Percentiles rank a stretch among this genome's conserved stretches.
phyloP scores from a whole-genome alignment of 23 red algal species.

The Pyropia yezoensis region DNA sequence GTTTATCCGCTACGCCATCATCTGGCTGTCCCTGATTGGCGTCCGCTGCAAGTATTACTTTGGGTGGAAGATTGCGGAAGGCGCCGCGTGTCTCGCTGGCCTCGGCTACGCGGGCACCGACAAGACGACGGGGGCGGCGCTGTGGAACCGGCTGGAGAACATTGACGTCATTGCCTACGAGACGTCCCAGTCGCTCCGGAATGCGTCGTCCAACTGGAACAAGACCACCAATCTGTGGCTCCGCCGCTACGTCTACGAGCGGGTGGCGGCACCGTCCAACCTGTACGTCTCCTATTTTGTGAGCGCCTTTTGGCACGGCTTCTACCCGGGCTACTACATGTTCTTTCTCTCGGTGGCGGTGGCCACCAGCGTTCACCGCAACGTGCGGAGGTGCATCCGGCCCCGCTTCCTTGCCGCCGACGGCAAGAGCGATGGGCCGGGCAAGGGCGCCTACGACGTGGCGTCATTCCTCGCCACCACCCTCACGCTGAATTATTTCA shows the following conservation, averaged over 20 bases:
- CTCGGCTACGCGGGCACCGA: constrained; percentile 73
- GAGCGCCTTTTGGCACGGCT: constrained; percentile 97
- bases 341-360: constrained; percentile 88
- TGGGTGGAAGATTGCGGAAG: constrained; percentile 98
- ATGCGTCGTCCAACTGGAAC: constrained; percentile 87
- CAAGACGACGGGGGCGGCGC: constrained; percentile 35
- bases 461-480: constrained; percentile 36
- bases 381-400: constrained; percentile 58
- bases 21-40: constrained; percentile 67
- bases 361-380: constrained; percentile 66
- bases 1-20: constrained; percentile 39
- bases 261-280: constrained; percentile 56
- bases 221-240: constrained; percentile 97
- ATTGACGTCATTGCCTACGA: constrained; percentile 85
- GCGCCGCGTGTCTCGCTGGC: constrained; percentile 70
- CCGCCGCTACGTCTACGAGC: constrained; percentile 88
- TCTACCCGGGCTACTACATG: constrained; percentile 98
- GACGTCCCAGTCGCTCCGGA: constrained; percentile 61
- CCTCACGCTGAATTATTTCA: constrained; percentile 82
- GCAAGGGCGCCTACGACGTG: constrained; percentile 43
- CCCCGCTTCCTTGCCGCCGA: constrained; percentile 40
- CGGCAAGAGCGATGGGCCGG: constrained; percentile 30
- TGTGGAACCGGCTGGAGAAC: constrained; percentile 73
- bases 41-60: constrained; percentile 99
- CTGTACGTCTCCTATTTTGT: constrained; percentile 93